Base-by-base conservation (phyloP, 495 filamentous ascomycete species). In the Lasiosphaeris hirsuta region DNA sequence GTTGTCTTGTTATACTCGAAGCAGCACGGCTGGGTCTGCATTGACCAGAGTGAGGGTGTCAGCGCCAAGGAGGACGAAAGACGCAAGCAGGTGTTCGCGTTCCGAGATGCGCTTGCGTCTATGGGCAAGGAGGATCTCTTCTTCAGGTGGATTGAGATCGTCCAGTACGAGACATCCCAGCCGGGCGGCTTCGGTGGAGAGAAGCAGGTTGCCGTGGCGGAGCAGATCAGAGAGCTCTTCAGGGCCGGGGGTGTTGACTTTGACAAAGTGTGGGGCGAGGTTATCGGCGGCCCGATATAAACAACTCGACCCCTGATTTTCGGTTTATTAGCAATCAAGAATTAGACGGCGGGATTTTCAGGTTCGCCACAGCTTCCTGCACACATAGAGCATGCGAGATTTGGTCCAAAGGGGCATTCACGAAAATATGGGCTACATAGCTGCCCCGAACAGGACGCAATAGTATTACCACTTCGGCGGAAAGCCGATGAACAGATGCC, bases 61-160 rank as follows among this genome's bases (percentile, higher is more conserved):
- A 30, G 5, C 23, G 75, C 71, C 7, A 71, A 76, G 48, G 79
- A 83, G 40, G 81, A 81, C 18, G 72, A 76, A n/a, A 73, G 72
- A 36, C 71, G 85, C 13, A 79, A 81, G 39, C 85, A 89, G 68
- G 80, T 90, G 8, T 74, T 90, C 41, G 74, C 77, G 1, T 91
- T 94, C 65, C 83, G 86, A 65, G 86, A 92, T 41, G 81, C 81
- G 45, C 74, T 95, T 57, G 78, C 81, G 3, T 76, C 76, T 2
- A 72, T 92, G 66, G 88, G 88, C 9, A 92, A 94, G 69, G 90
- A 94, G 68, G 81, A 86, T 54, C 68, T 96, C 7, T 96, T 96
- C 72, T 94, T 86, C 70, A 80, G 86, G 35, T 92, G 89, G 88
- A 86, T 92, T 48, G 90, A 96, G 73, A 70, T 94, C 54, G 78